Base-by-base conservation (phyloP, 768 basidiomycete genomes). In the Agrocybe pediades region DNA sequence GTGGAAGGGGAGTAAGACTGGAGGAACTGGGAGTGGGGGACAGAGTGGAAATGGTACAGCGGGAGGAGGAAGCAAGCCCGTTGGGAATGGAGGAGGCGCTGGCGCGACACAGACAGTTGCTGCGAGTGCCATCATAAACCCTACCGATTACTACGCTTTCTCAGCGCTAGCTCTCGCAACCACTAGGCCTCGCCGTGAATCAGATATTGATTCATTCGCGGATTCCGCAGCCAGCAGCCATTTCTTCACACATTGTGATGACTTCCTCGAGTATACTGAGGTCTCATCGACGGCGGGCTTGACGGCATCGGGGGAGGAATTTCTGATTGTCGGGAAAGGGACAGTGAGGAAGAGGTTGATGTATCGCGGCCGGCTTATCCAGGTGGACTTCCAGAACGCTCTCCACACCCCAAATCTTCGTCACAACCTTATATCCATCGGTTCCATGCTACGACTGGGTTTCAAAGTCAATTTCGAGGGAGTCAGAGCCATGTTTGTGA, bases 401-500 rank as follows among this genome's bases (percentile, higher is more conserved):
- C 44, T 68, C 2, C 64, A 68, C 40, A 58, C 61, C 0, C 68
- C 67, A 2, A 57, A 65, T n/a, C 47, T 69, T 9, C 45, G 53
- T 3, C 54, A 57, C 5, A 66, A 70, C 33, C 62, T 72, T 0
- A 29, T 69, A 3, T 68, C 65, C 7, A 57, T 65, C 13, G 33
- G 42, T 6, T 44, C 49, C 26, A 16, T 68, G 9, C 54, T 62
- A 23, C 21, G 26, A 0, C 45, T 41, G 8, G 62, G 62, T 1
- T 57, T 27, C 19, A 20, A 33, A 1, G 44, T 64, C 4, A n/a
- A 53, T 4, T 65, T 66, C 39, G 49, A 44, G 0, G 53, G 48
- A 1, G 54, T 57, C 1, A 19, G 29, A 9, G 53, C 42, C 0
- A 40, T 27, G 20, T 54, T 54, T 29, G 3, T 49, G 3, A 30